A percentile compares a stretch with the other conserved stretches of the same genome.
Conservation (phyloP, 1,139 yeast species). For the Saccharomyces hybrid region DNA sequence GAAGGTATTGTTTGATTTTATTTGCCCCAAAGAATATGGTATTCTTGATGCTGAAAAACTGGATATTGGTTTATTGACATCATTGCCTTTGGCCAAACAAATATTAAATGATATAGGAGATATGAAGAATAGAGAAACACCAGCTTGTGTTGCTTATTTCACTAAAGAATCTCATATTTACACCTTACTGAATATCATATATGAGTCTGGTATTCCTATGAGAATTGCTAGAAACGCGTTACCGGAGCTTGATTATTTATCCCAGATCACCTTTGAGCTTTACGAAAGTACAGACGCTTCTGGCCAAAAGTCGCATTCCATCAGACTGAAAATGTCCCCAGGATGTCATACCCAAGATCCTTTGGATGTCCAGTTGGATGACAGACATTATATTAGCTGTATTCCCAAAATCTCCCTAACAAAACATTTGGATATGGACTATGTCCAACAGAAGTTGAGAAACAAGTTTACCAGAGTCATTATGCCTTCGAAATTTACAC, state of each 20-base stretch:
- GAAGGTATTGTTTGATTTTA: conserved; percentile 89
- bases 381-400: conserved; percentile 93
- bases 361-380: conserved; percentile 89
- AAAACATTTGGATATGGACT: conserved; percentile 85
- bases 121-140: conserved; percentile 69
- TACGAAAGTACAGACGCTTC: conserved; percentile 71
- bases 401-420: conserved; percentile 86
- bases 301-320: conserved; percentile 74
- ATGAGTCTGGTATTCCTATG: conserved; percentile 92
- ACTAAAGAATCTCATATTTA: conserved; percentile 97
- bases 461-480: conserved; percentile 80
- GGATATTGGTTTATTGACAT: conserved; percentile 90
- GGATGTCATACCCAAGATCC: conserved; percentile 99
- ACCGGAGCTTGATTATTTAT: conserved; percentile 91
- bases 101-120: conserved; percentile 71
- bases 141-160: conserved; percentile 82
- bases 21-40: conserved; percentile 98
- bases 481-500: conserved; percentile 83
- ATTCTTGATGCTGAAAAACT: conserved; percentile 91
- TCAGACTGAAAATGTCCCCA: conserved; percentile 83
- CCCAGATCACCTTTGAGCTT: conserved; percentile 89
- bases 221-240: conserved; percentile 88
- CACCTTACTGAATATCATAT: conserved; percentile 80
- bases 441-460: conserved; percentile 74
- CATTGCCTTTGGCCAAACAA: conserved; percentile 88